Evolutionary conservation across 2,329 filamentous ascomycete species (phyloP), one percentile per base, ranked within the genome.

Genomic region (Teratosphaeria gauchensis): DNA sequence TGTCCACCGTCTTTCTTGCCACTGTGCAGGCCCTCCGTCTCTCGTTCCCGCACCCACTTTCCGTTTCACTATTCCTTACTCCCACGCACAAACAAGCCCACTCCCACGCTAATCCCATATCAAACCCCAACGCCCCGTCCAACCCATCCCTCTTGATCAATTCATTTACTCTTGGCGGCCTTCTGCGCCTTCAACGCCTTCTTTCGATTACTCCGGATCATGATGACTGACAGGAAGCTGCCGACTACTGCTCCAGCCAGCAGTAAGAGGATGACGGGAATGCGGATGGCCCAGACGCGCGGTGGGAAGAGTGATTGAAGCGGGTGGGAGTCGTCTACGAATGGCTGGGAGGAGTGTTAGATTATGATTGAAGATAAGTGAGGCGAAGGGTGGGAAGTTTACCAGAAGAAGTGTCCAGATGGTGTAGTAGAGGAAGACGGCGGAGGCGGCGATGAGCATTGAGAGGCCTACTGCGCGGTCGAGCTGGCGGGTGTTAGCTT

Each of bases 171-270:
- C 60, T 66, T 70, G 79, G 81, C 90, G 61, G 86, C 84, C 86
- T 95, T 94, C 85, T 65, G 52, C 42, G 61, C 59, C 61, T 96
- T 95, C 81, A 88, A 87, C 3, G 90, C 90, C 84, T 94, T 96
- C 85, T 97, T 97, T 75, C 88, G 83, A 81, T 96, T 96, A 82
- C 92, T 97, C 74, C 90, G 85, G 78, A 99, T 97, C 94, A 99
- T 99, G 71, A 99, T 92, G 72, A 96, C 86, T 69, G 89, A 88
- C 66, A 99, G 82, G 81, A 99, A 99, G 61, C 90, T 95, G 64
- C 94, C 94, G 62, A 99, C 92, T 61, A 99, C 91, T 60, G 94
- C 91, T 61, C 87, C 92, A 64, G 88, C 92, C 65, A 99, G 82
- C 53, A 99, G 85, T 63, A 96, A 87, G 66, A 99, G 86, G 73